Conservation (phyloP, 2,329 filamentous ascomycete species). For the Xylaria sp. region DNA sequence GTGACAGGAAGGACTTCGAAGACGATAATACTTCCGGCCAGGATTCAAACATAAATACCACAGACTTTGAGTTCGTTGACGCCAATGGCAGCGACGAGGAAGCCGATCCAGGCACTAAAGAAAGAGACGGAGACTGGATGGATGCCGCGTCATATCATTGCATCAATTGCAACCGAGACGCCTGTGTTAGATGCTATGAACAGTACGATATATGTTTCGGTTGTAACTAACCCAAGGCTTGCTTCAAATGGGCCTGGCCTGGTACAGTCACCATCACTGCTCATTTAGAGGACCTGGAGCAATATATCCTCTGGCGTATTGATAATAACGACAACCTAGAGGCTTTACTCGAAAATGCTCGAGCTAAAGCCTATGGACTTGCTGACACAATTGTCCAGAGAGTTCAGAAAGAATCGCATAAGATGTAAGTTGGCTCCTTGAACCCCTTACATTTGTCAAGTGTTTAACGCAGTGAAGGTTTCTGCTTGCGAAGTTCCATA, state of each 20-base stretch:
- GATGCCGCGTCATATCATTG: background rate
- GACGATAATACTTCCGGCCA: background rate
- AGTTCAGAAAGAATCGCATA: background rate
- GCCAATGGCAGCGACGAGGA: background rate
- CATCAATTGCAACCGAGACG: background rate
- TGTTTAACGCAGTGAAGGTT: background rate
- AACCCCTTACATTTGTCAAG: background rate
- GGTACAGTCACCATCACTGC: background rate
- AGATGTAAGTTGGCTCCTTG: background rate
- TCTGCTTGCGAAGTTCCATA: background rate
- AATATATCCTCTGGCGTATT: background rate
- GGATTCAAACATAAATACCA: background rate
- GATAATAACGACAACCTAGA: conserved; percentile 1
- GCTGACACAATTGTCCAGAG: conserved; percentile 1
- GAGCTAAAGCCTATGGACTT: background rate
- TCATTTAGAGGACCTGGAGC: conserved; percentile 1
- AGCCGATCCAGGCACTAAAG: background rate
- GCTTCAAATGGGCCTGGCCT: conserved; percentile 2
- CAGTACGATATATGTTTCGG: conserved; percentile 3
- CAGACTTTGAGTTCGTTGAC: background rate
- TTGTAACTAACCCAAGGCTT: background rate
- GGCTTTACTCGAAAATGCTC: background rate
- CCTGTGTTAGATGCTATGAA: background rate
- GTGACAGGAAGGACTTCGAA: too few relatives aligned
- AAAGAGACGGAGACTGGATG: background rate